Conservation (phyloP, 2,329 filamentous ascomycete species). For the Pseudocercospora macadamiae region DNA sequence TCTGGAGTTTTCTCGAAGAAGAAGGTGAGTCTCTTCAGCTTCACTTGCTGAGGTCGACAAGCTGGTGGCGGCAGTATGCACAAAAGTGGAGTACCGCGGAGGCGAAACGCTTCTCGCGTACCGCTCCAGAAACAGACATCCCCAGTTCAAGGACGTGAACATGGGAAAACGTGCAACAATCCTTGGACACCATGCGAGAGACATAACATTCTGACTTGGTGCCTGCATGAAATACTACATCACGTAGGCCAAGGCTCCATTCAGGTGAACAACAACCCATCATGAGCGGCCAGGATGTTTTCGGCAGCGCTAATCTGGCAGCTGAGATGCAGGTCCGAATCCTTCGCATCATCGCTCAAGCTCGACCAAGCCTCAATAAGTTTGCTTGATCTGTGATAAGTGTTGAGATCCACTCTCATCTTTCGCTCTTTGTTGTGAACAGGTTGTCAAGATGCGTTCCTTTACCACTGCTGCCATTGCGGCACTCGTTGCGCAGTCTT, state of each 20-base stretch:
- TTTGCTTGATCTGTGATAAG: background rate
- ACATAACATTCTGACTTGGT: too few species aligned
- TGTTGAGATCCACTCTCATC: too few species aligned
- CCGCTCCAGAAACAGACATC: background rate
- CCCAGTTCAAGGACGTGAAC: too few species aligned
- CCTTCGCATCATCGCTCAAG: conserved; percentile 1
- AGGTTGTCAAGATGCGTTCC: conserved; percentile 26
- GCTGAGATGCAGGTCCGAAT: conserved; percentile 6
- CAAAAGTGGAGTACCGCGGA: background rate
- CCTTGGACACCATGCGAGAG: background rate
- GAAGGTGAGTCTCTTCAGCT: background rate
- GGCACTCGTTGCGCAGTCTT: conserved; percentile 16
- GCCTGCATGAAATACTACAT: background rate
- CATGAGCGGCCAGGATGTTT: background rate
- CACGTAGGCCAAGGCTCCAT: conserved; percentile 5
- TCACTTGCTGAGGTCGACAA: background rate
- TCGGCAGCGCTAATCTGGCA: background rate
- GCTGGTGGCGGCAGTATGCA: background rate
- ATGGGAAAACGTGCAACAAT: background rate
- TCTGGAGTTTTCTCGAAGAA: background rate
- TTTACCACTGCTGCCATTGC: conserved; percentile 16
- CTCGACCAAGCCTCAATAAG: background rate
- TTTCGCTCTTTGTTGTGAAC: background rate
- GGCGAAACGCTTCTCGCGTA: background rate
- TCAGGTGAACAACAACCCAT: background rate